These are phyloP conservation scores for Nigrospora osmanthi DNA, from an alignment of 2,329 filamentous ascomycete species.

Conservation along the genomic window DNA sequence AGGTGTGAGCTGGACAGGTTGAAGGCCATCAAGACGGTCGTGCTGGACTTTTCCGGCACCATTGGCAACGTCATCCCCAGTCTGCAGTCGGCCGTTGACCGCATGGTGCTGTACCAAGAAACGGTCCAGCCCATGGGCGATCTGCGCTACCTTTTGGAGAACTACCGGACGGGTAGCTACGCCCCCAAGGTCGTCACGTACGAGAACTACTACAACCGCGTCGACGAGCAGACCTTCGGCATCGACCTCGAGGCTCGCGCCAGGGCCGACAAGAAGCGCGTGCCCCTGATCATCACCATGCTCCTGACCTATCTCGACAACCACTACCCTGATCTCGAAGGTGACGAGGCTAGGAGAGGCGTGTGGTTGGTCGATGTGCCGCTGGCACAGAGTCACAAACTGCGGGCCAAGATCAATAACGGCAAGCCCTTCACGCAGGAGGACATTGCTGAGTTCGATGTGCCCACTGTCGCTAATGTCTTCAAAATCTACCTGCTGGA, in stretches of 20 bases:
- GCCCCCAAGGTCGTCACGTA: slow-evolving; percentile 86
- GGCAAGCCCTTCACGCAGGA: slow-evolving; percentile 73
- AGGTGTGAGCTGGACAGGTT: slow-evolving; percentile 92
- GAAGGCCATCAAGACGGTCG: slow-evolving; percentile 96
- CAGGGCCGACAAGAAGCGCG: slow-evolving; percentile 88
- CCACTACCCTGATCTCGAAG: slow-evolving; percentile 94
- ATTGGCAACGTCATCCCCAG: slow-evolving; percentile 97
- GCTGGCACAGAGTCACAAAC: slow-evolving; percentile 72
- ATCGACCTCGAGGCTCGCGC: slow-evolving; percentile 95
- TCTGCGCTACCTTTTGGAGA: slow-evolving; percentile 88
- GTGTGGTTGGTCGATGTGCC: slow-evolving; percentile 96
- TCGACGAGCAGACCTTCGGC: slow-evolving; percentile 95
- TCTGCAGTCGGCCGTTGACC: slow-evolving; percentile 90
- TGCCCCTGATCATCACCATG: slow-evolving; percentile 85
- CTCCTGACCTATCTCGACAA: slow-evolving; percentile 93
- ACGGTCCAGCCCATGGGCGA: slow-evolving; percentile 92
- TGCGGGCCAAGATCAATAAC: slow-evolving; percentile 78
- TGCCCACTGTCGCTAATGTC: slow-evolving; percentile 86
- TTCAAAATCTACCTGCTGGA: slow-evolving; percentile 93
- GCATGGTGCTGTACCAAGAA: slow-evolving; percentile 99
- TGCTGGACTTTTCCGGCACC: slow-evolving; percentile 93
- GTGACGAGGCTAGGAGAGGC: slow-evolving; percentile 82
- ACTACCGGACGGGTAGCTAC: slow-evolving; percentile 91
- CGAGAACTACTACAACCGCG: slow-evolving; percentile 98
- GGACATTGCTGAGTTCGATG: slow-evolving; percentile 78